These are phyloP conservation scores for Halophytophthora batemanensis DNA, from an alignment of 352 stramenopile species.

Conservation along the genomic window DNA sequence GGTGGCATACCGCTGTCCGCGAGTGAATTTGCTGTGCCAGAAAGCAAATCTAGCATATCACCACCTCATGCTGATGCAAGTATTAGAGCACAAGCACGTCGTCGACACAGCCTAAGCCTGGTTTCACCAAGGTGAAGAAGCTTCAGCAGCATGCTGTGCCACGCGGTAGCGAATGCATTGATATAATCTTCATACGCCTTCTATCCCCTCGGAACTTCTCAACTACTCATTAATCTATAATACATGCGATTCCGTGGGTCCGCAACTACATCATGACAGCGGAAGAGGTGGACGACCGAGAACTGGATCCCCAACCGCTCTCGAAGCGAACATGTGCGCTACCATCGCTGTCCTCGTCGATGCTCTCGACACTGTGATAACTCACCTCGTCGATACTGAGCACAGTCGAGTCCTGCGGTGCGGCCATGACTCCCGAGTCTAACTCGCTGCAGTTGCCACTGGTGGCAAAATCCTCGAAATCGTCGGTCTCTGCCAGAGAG, in stretches of 20 bases:
- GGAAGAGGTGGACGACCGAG: conserved; percentile 8
- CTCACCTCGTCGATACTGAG: conserved; percentile 23
- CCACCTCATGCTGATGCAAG: too few species aligned
- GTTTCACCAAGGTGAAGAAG: too few species aligned
- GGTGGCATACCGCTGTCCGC: too few species aligned
- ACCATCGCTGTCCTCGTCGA: conserved; percentile 6
- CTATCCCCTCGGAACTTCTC: too few species aligned
- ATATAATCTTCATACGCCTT: too few species aligned
- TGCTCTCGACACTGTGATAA: neutral
- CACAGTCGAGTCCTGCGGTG: conserved; percentile 13
- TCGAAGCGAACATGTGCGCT: conserved; percentile 16
- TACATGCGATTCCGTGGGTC: neutral
- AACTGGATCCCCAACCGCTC: conserved; percentile 5
- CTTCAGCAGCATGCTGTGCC: too few species aligned
- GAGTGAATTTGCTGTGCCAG: too few species aligned
- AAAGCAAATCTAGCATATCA: too few species aligned
- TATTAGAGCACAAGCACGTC: too few species aligned
- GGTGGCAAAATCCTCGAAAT: conserved; percentile 25
- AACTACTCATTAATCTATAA: too few species aligned
- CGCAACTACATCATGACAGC: conserved; percentile 27
- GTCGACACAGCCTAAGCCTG: too few species aligned
- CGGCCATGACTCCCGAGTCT: conserved; percentile 11
- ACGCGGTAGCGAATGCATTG: too few species aligned
- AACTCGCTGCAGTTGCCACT: conserved; percentile 30
- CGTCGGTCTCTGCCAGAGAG: conserved; percentile 25